These are phyloP conservation scores for Cordyceps tenuipes DNA, from an alignment of 2,329 filamentous ascomycete genomes.

Conservation along the genomic window DNA sequence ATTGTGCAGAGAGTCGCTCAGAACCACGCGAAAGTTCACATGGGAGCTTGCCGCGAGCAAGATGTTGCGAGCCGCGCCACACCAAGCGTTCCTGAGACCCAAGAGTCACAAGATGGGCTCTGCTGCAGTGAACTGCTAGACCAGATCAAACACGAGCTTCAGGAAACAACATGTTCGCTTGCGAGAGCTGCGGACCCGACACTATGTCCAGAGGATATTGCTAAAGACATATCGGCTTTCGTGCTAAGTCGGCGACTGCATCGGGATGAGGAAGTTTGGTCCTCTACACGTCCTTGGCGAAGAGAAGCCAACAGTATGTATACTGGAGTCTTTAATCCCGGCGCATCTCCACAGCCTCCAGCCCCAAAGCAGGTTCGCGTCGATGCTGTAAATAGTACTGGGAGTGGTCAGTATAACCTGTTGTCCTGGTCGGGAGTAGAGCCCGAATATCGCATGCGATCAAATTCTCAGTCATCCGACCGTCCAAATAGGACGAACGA, in stretches of 20 bases:
- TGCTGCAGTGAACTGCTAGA: conserved; percentile 2
- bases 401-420: neutral
- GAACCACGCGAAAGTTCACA: conserved; percentile 41
- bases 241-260: neutral
- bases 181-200: neutral
- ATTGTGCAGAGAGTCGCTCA: conserved; percentile 36
- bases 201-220: conserved; percentile 2
- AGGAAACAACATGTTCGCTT: conserved; percentile 5
- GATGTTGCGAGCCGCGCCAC: conserved; percentile 13
- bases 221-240: conserved; percentile 4
- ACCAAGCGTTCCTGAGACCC: neutral
- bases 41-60: conserved; percentile 26
- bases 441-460: neutral
- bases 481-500: neutral
- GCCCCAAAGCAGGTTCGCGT: neutral
- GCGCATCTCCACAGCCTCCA: neutral
- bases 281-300: neutral
- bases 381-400: neutral
- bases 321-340: neutral
- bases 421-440: neutral
- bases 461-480: conserved; percentile 17
- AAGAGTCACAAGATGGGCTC: neutral
- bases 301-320: neutral
- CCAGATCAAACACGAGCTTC: neutral
- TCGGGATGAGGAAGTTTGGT: neutral